These are phyloP conservation scores for Gossypium gossypioides DNA, from an alignment of 441 rosid species.

Conservation along the genomic window DNA sequence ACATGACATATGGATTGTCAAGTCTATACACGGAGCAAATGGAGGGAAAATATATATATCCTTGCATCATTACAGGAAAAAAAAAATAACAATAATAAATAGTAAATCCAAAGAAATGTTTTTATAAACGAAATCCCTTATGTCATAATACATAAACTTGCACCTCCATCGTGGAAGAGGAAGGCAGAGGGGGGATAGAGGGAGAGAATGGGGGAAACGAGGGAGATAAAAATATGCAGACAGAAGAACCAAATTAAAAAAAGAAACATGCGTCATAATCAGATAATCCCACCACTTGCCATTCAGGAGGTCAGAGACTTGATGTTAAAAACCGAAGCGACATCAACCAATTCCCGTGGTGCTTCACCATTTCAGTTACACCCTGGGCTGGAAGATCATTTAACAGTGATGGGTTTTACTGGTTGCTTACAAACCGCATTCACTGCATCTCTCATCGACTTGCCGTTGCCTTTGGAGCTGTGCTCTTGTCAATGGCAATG, in stretches of 20 bases:
- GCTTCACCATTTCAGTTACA: conserved; percentile 6
- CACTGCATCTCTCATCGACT: conserved; percentile 33
- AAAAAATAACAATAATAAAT: not conserved
- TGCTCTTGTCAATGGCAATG: conserved; percentile 34
- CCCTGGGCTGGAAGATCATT: not conserved
- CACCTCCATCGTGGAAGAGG: conserved; percentile 20
- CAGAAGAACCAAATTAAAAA: conserved; percentile 17
- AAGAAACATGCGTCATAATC: conserved; percentile 16
- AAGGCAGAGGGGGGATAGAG: not conserved
- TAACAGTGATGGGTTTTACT: conserved; percentile 1
- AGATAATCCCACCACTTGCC: conserved; percentile 11
- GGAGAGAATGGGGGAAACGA: not conserved
- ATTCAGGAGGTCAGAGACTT: conserved; percentile 4
- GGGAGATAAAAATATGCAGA: conserved; percentile 12
- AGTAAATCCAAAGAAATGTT: conserved; percentile 23
- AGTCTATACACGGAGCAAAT: not conserved
- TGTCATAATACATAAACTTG: conserved; percentile 32
- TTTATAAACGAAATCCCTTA: conserved; percentile 31
- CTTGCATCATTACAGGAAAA: not conserved
- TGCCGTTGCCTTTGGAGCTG: conserved; percentile 30
- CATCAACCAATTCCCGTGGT: conserved; percentile 14
- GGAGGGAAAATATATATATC: not conserved
- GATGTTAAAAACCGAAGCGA: not conserved
- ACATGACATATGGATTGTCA: not conserved
- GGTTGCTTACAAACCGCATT: conserved; percentile 8